Conservation (phyloP, 495 filamentous ascomycete genomes). For the Tuber microsphaerosporum region DNA sequence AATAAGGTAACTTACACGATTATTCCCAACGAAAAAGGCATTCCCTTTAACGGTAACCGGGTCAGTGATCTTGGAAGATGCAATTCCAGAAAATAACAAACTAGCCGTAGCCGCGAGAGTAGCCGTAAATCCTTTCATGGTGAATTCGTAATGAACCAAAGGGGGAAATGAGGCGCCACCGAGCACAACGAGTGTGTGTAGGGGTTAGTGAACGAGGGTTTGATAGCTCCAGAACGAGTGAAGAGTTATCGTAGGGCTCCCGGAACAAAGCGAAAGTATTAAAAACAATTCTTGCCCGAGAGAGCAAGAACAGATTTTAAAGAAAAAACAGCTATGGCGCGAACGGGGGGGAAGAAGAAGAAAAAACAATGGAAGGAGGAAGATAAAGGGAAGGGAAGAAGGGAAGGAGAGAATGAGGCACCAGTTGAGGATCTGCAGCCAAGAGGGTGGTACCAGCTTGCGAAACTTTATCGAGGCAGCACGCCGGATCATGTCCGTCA, state of each 20-base stretch:
- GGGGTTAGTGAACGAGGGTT: background rate
- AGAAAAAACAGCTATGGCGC: background rate
- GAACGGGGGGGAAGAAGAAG: background rate
- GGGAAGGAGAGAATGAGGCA: background rate
- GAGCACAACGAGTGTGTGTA: background rate
- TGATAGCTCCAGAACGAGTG: background rate
- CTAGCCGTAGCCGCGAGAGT: constrained; percentile 52
- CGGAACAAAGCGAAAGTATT: background rate
- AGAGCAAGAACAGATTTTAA: background rate
- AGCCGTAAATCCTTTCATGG: constrained; percentile 38
- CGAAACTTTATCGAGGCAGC: background rate
- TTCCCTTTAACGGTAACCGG: constrained; percentile 56
- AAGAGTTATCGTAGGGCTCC: background rate
- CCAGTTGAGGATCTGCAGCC: background rate
- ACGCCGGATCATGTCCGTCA: too few species aligned
- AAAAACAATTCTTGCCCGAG: background rate
- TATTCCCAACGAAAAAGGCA: constrained; percentile 77
- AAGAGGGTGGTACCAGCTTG: background rate
- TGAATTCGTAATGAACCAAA: constrained; percentile 15
- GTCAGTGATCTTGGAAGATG: constrained; percentile 53
- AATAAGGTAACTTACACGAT: constrained; percentile 46
- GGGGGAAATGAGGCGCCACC: background rate
- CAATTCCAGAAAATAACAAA: constrained; percentile 47
- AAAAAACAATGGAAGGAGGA: background rate
- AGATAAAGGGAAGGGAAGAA: background rate